phyloP scores from a whole-genome alignment of 179 eudicot species.

The Gypsophila paniculata region DNA sequence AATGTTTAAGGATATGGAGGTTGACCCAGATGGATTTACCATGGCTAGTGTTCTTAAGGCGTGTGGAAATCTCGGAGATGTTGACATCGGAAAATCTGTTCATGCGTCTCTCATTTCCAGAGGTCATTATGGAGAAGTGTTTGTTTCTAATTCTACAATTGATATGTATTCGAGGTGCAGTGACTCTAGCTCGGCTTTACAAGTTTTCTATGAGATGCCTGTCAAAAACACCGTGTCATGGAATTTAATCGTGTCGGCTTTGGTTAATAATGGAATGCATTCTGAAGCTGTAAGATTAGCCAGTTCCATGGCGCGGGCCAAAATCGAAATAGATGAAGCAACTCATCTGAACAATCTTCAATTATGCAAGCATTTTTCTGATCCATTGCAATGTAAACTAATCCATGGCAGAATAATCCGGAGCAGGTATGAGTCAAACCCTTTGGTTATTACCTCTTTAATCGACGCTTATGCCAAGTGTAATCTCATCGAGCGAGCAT shows the following conservation, averaged over 20 bases:
- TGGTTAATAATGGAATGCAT: conserved; percentile 49
- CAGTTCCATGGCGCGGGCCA: conserved; percentile 44
- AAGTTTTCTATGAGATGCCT: conserved; percentile 47
- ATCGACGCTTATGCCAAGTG: conserved; percentile 77
- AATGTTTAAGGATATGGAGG: conserved; percentile 47
- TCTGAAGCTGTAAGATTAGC: conserved; percentile 49
- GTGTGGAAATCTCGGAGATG: conserved; percentile 38
- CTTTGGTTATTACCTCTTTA: conserved; percentile 51
- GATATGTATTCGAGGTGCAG: conserved; percentile 62
- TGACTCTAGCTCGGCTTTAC: conserved; percentile 48
- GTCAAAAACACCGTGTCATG: conserved; percentile 60
- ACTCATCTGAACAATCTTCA: conserved; percentile 68
- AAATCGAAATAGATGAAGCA: conserved; percentile 59
- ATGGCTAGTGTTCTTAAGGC: conserved; percentile 66
- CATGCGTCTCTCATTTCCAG: conserved; percentile 47
- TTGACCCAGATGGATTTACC: conserved; percentile 61
- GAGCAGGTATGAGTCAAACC: conserved; percentile 43
- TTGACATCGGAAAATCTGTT: conserved; percentile 36
- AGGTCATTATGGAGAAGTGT: conserved; percentile 55
- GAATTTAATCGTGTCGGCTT: conserved; percentile 69
- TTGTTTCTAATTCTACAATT: conserved; percentile 49
- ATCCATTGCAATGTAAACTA: conserved; percentile 46
- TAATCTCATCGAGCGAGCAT: conserved; percentile 44
- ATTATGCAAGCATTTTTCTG: conserved; percentile 45
- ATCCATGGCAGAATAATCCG: conserved; percentile 50